Conservation (phyloP, 163 green algal species). For the Volvox carteri region DNA sequence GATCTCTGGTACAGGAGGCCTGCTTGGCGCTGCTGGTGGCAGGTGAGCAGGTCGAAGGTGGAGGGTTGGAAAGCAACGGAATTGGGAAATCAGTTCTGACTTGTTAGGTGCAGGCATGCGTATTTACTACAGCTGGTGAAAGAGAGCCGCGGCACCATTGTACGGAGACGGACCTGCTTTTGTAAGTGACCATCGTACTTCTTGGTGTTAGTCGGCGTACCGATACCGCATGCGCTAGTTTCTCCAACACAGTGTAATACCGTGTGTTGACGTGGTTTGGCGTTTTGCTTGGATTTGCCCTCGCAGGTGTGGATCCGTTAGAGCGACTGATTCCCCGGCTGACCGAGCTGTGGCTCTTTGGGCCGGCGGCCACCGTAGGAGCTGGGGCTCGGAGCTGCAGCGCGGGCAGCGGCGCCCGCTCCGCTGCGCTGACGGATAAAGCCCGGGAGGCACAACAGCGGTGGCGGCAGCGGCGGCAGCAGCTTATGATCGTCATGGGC, state of each 20-base stretch:
- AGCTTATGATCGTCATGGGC: slow-evolving; percentile 57
- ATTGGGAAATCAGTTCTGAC: too few species aligned
- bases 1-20: slow-evolving; percentile 46
- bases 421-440: slow-evolving; percentile 38
- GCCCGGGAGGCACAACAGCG: slow-evolving; percentile 37
- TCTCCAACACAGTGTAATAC: too few species aligned
- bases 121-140: too few species aligned
- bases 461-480: slow-evolving; percentile 66
- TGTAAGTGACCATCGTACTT: too few species aligned
- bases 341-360: slow-evolving; percentile 57
- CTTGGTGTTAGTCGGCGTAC: too few species aligned
- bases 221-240: too few species aligned
- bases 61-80: too few species aligned
- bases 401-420: background rate
- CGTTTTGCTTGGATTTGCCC: background rate
- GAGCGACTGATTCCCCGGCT: slow-evolving; percentile 61
- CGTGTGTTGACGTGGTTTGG: too few species aligned
- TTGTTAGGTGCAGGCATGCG: too few species aligned
- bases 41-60: background rate
- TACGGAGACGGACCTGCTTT: too few species aligned
- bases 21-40: slow-evolving; percentile 53
- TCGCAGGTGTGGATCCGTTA: slow-evolving; percentile 55
- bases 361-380: background rate
- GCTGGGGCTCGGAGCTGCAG: background rate
- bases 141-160: too few species aligned